Base-by-base conservation (phyloP, 176 grass and related monocot genomes). In the Aechmea fasciata region DNA sequence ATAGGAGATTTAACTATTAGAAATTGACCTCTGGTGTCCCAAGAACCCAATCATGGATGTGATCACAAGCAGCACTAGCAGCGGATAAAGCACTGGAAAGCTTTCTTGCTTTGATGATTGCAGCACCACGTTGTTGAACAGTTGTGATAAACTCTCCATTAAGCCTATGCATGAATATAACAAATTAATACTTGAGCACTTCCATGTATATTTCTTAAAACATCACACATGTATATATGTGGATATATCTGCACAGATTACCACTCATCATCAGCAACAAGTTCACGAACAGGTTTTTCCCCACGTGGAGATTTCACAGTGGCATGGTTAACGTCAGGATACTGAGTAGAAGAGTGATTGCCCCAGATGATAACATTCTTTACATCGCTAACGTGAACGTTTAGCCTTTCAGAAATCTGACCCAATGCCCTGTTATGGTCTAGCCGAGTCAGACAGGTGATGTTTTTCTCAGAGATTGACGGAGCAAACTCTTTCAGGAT, bases 311-410 rank as follows among this genome's bases (percentile, higher is more conserved):
- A 85, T 55, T 85, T 93, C 67, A 93, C 74, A 3, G 84, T 93
- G 50, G 94, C 94, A 18, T 99, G 94, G 75, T 73, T 93, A 13
- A 88, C 89, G 82, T 99, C 94, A 78, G 87, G 94, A 51, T 99
- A 93, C 75, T 93, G 94, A 68, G 53, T 73, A 14, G 94, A 99
- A 14, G 94, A 99, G 75, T 93, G 89, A 74, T 99, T 99, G 22
- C 94, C 94, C 94, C 94, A 93, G 69, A 99, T 99, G 61, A 99
- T 86, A 68, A 61, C 90, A 78, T 99, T 99, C 67, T 93, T 99
- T 48, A 93, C 90, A 67, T 99, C 90, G 65, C 69, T 75, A 76
- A 99, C 90, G 85, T 99, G 94, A 71, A 99, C 73, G 48, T 51
- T 65, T 54, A 99, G 82, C 48, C 78, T 90, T 75, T 99, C 94